Evolutionary conservation across 2,329 filamentous ascomycete species (phyloP), one percentile per base, ranked within the genome.

Genomic region (Pseudofabraea citricarpa): DNA sequence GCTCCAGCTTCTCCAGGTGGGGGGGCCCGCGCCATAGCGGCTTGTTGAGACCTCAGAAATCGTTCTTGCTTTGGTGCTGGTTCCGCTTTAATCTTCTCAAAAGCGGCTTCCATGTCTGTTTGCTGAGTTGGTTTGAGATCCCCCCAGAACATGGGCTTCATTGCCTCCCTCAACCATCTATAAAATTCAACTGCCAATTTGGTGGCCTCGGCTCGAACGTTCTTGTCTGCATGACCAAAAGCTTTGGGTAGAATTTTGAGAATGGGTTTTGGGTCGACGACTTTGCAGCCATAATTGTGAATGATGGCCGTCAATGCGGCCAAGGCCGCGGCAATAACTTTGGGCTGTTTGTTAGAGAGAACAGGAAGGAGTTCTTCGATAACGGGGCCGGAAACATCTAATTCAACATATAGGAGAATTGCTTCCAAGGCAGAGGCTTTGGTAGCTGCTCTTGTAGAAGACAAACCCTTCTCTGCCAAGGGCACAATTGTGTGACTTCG

Each of bases 101-200:
- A 98, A 39, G 95, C 78, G 29, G 90, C 87, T 60, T 98, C 94
- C 44, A 98, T 70, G 60, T 98, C 94, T 49, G 84, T 81, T 64
- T 98, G 93, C 61, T 98, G 93, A 0, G 95, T 91, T 1, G 91
- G 86, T 64, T 98, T 98, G 48, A 98, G 67, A 46, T 98, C 93
- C 35, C 78, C 81, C 90, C 93, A 98, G 64, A 98, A 97, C 66
- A 97, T 85, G 27, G 91, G 89, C 64, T 98, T 98, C 83, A 98
- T 96, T 9, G 91, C 91, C 52, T 98, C 93, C 54, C 91, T 86
- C 24, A 98, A 74, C 93, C 94, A 98, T 65, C 93, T 77, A 66
- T 98, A 98, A 45, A 98, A 79, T 62, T 98, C 94, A 37, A 96
- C 88, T 0, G 91, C 86, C 45, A 98, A 72, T 55, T 85, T 90